Conservation (phyloP, 257 asterid genomes). For the Solanum virginianum region DNA sequence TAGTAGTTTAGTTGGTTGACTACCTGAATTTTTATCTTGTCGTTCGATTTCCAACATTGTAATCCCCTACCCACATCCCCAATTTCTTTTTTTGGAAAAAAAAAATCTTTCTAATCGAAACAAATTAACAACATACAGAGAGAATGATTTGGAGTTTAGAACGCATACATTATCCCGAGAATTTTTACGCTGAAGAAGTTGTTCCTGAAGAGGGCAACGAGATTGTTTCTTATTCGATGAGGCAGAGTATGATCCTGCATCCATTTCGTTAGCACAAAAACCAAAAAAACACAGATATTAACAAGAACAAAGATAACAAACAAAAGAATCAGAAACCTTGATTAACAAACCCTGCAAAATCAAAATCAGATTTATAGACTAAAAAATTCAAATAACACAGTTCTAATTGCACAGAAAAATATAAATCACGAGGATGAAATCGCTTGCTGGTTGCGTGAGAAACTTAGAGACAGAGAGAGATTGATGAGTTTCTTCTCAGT, state of each 20-base stretch:
- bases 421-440: not conserved
- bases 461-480: slow-evolving; percentile 13
- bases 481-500: not conserved
- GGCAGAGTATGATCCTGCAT: slow-evolving; percentile 52
- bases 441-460: not conserved
- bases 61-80: not conserved
- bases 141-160: not conserved
- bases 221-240: slow-evolving; percentile 40
- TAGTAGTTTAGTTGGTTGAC: not conserved
- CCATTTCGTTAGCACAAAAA: slow-evolving; percentile 48
- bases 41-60: not conserved
- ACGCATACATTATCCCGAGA: slow-evolving; percentile 60
- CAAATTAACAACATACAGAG: not conserved
- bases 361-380: not conserved
- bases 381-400: slow-evolving; percentile 4
- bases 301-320: not conserved
- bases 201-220: slow-evolving; percentile 78
- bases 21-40: not conserved
- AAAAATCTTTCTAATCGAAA: not conserved
- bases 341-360: slow-evolving; percentile 29
- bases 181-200: slow-evolving; percentile 37
- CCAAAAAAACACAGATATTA: not conserved
- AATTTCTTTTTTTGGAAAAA: no score
- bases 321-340: not conserved
- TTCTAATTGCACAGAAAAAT: not conserved